Conservation (phyloP, 257 asterid genomes). For the Misopates orontium region DNA sequence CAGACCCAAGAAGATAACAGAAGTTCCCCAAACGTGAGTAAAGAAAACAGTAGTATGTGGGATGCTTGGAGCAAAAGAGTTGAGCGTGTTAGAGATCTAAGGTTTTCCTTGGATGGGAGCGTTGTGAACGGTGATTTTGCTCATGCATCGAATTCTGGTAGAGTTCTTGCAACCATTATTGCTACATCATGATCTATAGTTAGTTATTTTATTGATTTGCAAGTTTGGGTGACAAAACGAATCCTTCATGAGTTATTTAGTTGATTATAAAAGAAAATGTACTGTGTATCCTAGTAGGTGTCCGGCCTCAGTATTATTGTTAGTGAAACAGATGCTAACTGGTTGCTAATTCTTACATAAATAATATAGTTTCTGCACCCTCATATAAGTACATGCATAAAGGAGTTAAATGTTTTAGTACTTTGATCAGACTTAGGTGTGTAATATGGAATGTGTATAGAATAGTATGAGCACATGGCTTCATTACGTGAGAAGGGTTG, state of each 20-base stretch:
- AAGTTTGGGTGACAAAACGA: conserved; percentile 2
- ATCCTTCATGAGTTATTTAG: neutral
- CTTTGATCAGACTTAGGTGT: too few species aligned
- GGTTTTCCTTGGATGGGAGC: conserved; percentile 76
- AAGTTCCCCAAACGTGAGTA: conserved; percentile 26
- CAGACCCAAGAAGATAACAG: conserved; percentile 31
- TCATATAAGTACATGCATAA: too few species aligned
- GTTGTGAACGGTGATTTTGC: conserved; percentile 40
- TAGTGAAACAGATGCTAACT: neutral
- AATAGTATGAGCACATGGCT: neutral
- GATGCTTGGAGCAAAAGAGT: conserved; percentile 86
- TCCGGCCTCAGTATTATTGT: conserved; percentile 1
- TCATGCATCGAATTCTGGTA: conserved; percentile 45
- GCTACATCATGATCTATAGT: conserved; percentile 16
- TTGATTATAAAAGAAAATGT: neutral
- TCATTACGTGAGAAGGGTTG: neutral
- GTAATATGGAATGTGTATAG: neutral
- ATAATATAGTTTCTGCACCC: too few species aligned
- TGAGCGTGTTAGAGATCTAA: conserved; percentile 69
- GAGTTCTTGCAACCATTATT: conserved; percentile 8
- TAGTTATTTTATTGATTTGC: neutral
- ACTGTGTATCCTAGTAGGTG: neutral
- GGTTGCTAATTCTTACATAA: neutral
- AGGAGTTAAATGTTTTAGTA: too few species aligned
- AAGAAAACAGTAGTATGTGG: conserved; percentile 54